Conservation (phyloP, 371 early-diverging fungal genomes). For the Conidiobolus incongruus region DNA sequence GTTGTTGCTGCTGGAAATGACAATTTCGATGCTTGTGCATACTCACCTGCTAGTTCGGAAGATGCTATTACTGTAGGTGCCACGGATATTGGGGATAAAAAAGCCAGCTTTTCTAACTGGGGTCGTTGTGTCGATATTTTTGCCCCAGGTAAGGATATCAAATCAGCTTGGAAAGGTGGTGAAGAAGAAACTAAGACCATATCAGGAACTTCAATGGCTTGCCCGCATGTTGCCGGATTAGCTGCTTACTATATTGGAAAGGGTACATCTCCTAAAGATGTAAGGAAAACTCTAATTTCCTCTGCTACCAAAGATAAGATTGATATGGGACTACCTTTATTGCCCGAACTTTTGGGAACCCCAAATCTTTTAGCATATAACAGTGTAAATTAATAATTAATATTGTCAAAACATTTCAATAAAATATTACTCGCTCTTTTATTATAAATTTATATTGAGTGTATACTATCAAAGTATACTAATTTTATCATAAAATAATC, state of each 20-base stretch:
- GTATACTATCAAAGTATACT: no score
- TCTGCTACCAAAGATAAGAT: slow-evolving; percentile 39
- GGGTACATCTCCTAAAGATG: slow-evolving; percentile 37
- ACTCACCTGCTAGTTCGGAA: slow-evolving; percentile 82
- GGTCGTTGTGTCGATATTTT: slow-evolving; percentile 90
- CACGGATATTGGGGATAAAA: slow-evolving; percentile 47
- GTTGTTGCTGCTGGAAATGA: slow-evolving; percentile 98
- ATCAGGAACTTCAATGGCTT: slow-evolving; percentile 98
- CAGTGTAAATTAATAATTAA: no score
- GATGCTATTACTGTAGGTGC: slow-evolving; percentile 57
- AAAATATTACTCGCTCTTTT: no score
- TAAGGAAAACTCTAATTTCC: slow-evolving; percentile 49
- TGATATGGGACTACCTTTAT: no score
- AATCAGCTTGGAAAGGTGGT: slow-evolving; percentile 72
- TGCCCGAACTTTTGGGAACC: slow-evolving; percentile 37
- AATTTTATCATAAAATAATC: no score
- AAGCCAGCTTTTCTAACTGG: slow-evolving; percentile 82
- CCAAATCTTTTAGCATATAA: slow-evolving; percentile 70
- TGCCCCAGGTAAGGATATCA: slow-evolving; percentile 85
- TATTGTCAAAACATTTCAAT: no score
- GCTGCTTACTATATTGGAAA: slow-evolving; percentile 63
- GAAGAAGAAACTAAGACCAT: slow-evolving; percentile 57
- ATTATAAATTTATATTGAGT: no score
- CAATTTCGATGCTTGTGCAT: slow-evolving; percentile 82
- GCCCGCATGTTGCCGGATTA: slow-evolving; percentile 96